Percentiles rank a stretch among this genome's conserved stretches.
phyloP scores from a whole-genome alignment of 169 alveolate genomes.

The Plasmodium chabaudi region DNA sequence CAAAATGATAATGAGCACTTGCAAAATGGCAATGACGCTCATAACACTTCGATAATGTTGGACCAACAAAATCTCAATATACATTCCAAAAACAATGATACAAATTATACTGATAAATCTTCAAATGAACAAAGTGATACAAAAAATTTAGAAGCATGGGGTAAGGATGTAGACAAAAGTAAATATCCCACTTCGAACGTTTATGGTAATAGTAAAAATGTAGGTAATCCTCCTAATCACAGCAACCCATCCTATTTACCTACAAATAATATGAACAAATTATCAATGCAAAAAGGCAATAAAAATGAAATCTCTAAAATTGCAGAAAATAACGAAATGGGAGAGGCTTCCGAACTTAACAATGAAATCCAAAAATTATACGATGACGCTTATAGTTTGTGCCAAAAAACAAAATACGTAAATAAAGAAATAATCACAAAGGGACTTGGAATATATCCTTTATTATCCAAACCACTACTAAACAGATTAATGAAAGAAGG shows the following conservation, averaged over 20 bases:
- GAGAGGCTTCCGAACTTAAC: slow-evolving; percentile 2
- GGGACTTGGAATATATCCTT: slow-evolving; percentile 62
- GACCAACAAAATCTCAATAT: not conserved
- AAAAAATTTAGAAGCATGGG: not conserved
- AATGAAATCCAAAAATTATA: slow-evolving; percentile 55
- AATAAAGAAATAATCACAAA: slow-evolving; percentile 57
- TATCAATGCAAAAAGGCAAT: no score
- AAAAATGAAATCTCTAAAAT: no score
- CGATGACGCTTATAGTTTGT: slow-evolving; percentile 55
- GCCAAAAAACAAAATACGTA: slow-evolving; percentile 50
- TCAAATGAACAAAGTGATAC: not conserved
- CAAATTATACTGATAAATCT: not conserved
- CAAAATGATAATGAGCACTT: not conserved
- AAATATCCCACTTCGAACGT: not conserved
- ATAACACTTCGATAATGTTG: not conserved
- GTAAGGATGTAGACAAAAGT: slow-evolving; percentile 10
- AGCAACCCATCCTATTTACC: not conserved
- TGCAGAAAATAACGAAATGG: no score
- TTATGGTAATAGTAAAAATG: no score
- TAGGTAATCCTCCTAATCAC: not conserved
- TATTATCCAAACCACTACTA: slow-evolving; percentile 57
- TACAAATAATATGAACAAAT: slow-evolving; percentile 1
- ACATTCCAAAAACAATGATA: not conserved
- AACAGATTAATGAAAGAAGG: slow-evolving; percentile 63
- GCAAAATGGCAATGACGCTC: not conserved